Percentiles rank a stretch among this genome's conserved stretches.
Evolutionary conservation across 768 basidiomycete genomes (phyloP).

Genomic region (Hypholoma fasciculare): DNA sequence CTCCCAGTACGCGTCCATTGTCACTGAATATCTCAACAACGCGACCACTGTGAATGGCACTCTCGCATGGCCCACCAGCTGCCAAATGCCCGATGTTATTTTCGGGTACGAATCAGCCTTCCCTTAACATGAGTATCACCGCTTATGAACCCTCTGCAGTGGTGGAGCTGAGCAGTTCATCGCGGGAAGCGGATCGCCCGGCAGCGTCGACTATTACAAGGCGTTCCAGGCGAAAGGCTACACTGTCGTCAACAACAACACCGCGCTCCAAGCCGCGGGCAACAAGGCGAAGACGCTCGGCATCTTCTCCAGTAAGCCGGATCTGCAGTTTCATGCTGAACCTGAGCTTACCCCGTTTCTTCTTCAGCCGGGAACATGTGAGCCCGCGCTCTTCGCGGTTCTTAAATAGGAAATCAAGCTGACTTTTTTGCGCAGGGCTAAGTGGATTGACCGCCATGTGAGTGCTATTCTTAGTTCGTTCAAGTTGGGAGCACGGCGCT

Average conservation of each 20-base stretch:
- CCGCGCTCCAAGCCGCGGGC: conserved; percentile 28
- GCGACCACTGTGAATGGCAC: conserved; percentile 30
- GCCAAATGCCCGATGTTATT: conserved; percentile 42
- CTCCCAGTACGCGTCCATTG: conserved; percentile 29
- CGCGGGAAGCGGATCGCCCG: conserved; percentile 34
- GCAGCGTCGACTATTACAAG: conserved; percentile 41
- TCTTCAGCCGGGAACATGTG: conserved; percentile 23
- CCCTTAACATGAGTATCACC: neutral
- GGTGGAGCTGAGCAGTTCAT: conserved; percentile 47
- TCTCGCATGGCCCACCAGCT: conserved; percentile 41
- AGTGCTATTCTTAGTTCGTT: conserved; percentile 4
- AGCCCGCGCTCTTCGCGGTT: neutral
- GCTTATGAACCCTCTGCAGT: conserved; percentile 18
- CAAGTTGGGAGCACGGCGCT: neutral
- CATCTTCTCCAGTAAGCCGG: conserved; percentile 38
- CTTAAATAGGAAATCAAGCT: neutral
- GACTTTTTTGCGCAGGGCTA: conserved; percentile 29
- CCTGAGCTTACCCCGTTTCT: neutral
- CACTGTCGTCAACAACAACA: conserved; percentile 39
- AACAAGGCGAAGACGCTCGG: conserved; percentile 40
- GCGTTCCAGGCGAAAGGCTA: conserved; percentile 40
- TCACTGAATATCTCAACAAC: conserved; percentile 38
- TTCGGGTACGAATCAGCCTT: conserved; percentile 31
- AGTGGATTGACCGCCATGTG: conserved; percentile 44
- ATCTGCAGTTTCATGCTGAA: neutral